A percentile compares a stretch with the other conserved stretches of the same genome.
Evolutionary conservation across 352 stramenopile genomes (phyloP).

Genomic region (Pelagophyceae sp.): DNA sequence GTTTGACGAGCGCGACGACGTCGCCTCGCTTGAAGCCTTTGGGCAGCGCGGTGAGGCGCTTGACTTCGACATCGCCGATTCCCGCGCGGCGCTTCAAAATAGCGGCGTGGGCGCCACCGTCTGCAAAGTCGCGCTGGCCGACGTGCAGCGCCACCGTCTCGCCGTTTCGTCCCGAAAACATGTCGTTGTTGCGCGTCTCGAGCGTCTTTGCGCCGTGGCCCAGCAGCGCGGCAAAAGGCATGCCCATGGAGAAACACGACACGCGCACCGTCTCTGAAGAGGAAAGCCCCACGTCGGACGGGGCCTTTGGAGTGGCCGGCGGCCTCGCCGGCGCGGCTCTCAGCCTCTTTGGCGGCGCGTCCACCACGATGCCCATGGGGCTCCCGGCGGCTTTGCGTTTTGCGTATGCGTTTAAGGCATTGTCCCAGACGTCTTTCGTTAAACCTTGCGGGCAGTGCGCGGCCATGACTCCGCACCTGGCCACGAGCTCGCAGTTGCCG

Average conservation of each 20-base stretch:
- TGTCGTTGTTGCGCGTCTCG: slow-evolving; percentile 53
- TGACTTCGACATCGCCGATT: not conserved
- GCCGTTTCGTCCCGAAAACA: slow-evolving; percentile 42
- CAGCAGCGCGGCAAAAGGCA: slow-evolving; percentile 51
- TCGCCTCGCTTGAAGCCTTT: not conserved
- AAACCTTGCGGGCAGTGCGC: slow-evolving; percentile 48
- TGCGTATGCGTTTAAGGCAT: not conserved
- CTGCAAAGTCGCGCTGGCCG: slow-evolving; percentile 25
- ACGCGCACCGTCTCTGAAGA: not conserved
- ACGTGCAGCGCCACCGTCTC: slow-evolving; percentile 50
- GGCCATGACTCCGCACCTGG: slow-evolving; percentile 43
- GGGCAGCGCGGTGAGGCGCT: not conserved
- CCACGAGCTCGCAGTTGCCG: slow-evolving; percentile 47
- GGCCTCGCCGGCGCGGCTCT: too few species aligned
- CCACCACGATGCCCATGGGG: not conserved
- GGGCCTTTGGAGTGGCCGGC: not conserved
- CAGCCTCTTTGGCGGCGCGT: too few species aligned
- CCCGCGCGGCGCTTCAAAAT: not conserved
- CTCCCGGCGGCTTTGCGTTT: not conserved
- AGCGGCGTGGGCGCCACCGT: not conserved
- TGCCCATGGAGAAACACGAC: slow-evolving; percentile 41
- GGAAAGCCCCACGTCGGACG: not conserved
- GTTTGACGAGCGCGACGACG: not conserved
- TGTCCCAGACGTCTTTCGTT: slow-evolving; percentile 26
- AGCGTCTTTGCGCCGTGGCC: slow-evolving; percentile 52